Base-by-base conservation (phyloP, 1,139 yeast species). In the Sugiyamaella neomexicana region DNA sequence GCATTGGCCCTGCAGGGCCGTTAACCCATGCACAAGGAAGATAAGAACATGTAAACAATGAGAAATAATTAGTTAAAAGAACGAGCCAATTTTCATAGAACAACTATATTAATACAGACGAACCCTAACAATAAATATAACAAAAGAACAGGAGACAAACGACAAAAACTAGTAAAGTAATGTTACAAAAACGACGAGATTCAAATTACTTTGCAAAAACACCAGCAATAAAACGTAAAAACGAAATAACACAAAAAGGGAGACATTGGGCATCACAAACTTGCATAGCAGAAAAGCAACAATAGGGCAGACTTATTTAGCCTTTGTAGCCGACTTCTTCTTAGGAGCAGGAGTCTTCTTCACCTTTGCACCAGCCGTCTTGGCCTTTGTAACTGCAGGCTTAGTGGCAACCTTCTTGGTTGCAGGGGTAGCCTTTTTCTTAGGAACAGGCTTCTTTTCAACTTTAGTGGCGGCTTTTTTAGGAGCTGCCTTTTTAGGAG, bases 271-370 rank as follows among this genome's bases (percentile, higher is more conserved):
- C 31, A 34, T 46, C 31, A 54, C 43, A 45, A 44, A 25, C 46
- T 40, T 16, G 13, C 41, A 52, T 29, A 42, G 47, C 38, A 50
- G 48, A 44, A 27, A 5, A 27, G 31, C 5, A 27, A 27, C 5
- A 27, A 29, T 12, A 29, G 34, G 3, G 34, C 34, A 29, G 34
- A 48, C 9, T 37, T 41, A 56, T 47, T 63, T 61, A 44, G 67
- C 62, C 55, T 62, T 62, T 63, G 64, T 65, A 32, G 62, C 64
- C 3, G 25, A 20, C 60, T 68, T 67, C 62, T 60, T 62, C n/a
- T 65, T 47, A 34, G 69, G 62, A 54, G 62, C 58, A 13, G 67
- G 55, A 42, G 65, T 61, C 52, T 62, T 65, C 41, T 64, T 49
- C 12, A 32, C 47, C 36, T 41, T 43, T 6, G 53, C 53, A 20